Conservation (phyloP, 768 basidiomycete genomes). For the Coprinopsis strossmayeri region DNA sequence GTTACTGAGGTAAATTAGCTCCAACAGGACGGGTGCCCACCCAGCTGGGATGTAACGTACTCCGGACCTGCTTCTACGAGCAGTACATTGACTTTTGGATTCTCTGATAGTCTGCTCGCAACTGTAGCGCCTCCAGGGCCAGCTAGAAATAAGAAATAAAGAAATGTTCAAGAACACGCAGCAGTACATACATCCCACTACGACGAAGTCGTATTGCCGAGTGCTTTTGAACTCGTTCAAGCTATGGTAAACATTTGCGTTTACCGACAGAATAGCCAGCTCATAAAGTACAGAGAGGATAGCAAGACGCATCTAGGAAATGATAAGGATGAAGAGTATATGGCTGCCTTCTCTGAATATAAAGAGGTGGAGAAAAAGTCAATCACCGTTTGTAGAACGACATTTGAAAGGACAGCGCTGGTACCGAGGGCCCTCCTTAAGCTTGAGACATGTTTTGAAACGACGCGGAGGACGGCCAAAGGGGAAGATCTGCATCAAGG, state of each 20-base stretch:
- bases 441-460: too few species aligned
- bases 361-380: too few species aligned
- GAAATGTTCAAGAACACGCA: neutral
- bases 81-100: slow-evolving; percentile 23
- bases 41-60: slow-evolving; percentile 8
- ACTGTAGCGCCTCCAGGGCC: slow-evolving; percentile 27
- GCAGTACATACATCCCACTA: slow-evolving; percentile 22
- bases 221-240: neutral
- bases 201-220: slow-evolving; percentile 19
- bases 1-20: slow-evolving; percentile 3
- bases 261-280: neutral
- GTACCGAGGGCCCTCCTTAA: too few species aligned
- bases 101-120: slow-evolving; percentile 27
- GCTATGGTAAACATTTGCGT: neutral
- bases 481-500: too few species aligned
- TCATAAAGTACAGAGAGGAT: too few species aligned
- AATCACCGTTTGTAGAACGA: too few species aligned
- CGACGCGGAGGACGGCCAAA: too few species aligned
- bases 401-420: too few species aligned
- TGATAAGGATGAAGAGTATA: too few species aligned
- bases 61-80: slow-evolving; percentile 25
- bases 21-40: neutral
- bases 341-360: too few species aligned
- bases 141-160: slow-evolving; percentile 10
- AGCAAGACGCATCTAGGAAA: too few species aligned